phyloP scores from a whole-genome alignment of 495 filamentous ascomycete species.

The Aspergillus cavernicola region DNA sequence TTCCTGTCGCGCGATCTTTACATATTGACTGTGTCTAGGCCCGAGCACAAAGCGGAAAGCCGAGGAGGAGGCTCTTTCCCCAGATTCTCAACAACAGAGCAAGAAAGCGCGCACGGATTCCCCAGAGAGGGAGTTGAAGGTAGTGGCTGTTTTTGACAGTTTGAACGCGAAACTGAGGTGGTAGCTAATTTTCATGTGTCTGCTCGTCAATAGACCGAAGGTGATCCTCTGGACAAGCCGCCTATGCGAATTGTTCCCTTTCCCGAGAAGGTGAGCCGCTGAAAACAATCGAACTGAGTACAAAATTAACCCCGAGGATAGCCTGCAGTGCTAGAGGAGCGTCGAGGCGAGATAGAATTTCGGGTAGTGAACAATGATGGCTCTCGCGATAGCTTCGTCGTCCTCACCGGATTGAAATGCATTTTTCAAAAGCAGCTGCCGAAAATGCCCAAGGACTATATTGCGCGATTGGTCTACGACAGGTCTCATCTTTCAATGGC shows the following conservation, averaged over 20 bases:
- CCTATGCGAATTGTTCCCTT: constrained; percentile 63
- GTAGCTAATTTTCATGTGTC: background rate
- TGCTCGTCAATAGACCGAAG: constrained; percentile 24
- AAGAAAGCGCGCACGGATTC: constrained; percentile 59
- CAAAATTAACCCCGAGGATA: constrained; percentile 24
- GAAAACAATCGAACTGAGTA: background rate
- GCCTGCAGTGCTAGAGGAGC: constrained; percentile 91
- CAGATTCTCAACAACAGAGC: constrained; percentile 47
- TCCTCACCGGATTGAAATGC: constrained; percentile 92
- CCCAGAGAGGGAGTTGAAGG: constrained; percentile 51
- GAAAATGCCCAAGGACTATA: constrained; percentile 99
- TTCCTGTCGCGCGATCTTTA: background rate
- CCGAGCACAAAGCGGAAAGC: constrained; percentile 75
- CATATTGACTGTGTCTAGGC: constrained; percentile 10
- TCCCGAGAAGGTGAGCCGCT: constrained; percentile 67
- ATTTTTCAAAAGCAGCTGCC: constrained; percentile 98
- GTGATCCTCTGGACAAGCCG: constrained; percentile 31
- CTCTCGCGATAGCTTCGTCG: constrained; percentile 81
- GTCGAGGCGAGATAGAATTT: constrained; percentile 94
- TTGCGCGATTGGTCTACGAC: constrained; percentile 94
- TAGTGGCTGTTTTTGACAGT: constrained; percentile 8
- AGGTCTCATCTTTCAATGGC: constrained; percentile 94
- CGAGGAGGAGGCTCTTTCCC: constrained; percentile 61
- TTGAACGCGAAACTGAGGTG: background rate
- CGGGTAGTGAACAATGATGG: constrained; percentile 97